phyloP scores from a whole-genome alignment of 192 early-diverging fungal species.

The Linnemannia schmuckeri region DNA sequence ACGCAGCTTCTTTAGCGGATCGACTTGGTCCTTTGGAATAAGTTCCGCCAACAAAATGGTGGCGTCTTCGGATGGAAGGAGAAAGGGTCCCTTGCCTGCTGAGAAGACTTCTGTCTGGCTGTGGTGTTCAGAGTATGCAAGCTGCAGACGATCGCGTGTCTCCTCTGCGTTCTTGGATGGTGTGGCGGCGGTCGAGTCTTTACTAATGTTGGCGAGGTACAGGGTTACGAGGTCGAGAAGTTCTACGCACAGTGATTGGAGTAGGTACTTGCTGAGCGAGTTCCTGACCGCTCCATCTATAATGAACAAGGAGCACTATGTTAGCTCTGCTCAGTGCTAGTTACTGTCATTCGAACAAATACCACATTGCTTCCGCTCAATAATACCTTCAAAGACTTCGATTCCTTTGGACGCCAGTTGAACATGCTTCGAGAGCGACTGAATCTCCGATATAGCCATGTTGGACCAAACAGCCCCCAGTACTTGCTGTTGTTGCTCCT shows the following conservation, averaged over 20 bases:
- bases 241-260: slow-evolving; percentile 40
- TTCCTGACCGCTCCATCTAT: slow-evolving; percentile 35
- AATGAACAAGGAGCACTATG: background rate
- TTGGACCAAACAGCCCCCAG: background rate
- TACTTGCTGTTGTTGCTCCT: background rate
- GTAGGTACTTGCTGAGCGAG: slow-evolving; percentile 48
- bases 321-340: background rate
- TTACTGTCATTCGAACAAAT: background rate
- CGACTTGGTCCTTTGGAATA: background rate
- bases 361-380: background rate
- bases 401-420: slow-evolving; percentile 27
- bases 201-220: background rate
- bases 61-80: slow-evolving; percentile 15
- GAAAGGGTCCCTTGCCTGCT: slow-evolving; percentile 2
- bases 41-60: background rate
- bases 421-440: slow-evolving; percentile 23
- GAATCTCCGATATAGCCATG: background rate
- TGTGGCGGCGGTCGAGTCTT: background rate
- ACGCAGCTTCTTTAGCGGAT: slow-evolving; percentile 24
- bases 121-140: background rate
- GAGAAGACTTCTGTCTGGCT: background rate
- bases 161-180: background rate
- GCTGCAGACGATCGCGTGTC: background rate
- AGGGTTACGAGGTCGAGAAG: slow-evolving; percentile 14
- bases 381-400: slow-evolving; percentile 43